Percentiles rank a stretch among this genome's conserved stretches.
phyloP scores from a whole-genome alignment of 495 filamentous ascomycete species.

The Glarea lozoyensis region DNA sequence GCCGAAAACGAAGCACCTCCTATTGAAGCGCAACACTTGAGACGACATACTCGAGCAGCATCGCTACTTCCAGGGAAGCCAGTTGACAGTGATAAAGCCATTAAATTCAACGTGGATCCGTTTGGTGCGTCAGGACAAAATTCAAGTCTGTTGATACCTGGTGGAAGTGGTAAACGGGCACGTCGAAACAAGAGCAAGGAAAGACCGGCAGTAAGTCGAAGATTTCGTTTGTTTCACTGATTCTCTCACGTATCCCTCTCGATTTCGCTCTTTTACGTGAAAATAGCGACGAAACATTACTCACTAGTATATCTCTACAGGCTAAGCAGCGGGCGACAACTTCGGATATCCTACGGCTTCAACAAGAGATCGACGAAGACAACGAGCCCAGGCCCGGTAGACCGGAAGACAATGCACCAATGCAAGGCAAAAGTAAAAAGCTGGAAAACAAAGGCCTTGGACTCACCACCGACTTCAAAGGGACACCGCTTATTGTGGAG shows the following conservation, averaged over 20 bases:
- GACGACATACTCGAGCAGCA: slow-evolving; percentile 28
- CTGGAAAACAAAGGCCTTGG: not conserved
- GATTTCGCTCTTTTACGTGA: no score
- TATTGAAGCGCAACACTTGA: slow-evolving; percentile 26
- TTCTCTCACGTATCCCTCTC: not conserved
- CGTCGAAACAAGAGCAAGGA: not conserved
- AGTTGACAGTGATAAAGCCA: not conserved
- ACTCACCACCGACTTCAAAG: not conserved
- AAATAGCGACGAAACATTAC: no score
- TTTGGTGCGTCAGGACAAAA: not conserved
- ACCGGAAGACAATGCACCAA: no score
- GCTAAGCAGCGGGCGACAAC: no score
- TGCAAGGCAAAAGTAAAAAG: not conserved
- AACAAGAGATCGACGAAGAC: no score
- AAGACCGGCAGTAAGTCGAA: not conserved
- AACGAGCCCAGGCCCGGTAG: no score
- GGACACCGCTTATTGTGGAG: not conserved
- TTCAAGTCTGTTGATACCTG: not conserved
- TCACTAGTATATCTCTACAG: no score
- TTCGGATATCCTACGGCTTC: no score
- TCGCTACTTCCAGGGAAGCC: slow-evolving; percentile 27
- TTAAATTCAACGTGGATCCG: not conserved
- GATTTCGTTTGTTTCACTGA: not conserved
- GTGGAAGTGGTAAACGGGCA: not conserved
- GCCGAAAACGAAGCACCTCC: slow-evolving; percentile 20